A percentile compares a stretch with the other conserved stretches of the same genome.
These are phyloP conservation scores for Tetragonia tetragonoides DNA, from an alignment of 148 eudicot species.

Conservation along the genomic window DNA sequence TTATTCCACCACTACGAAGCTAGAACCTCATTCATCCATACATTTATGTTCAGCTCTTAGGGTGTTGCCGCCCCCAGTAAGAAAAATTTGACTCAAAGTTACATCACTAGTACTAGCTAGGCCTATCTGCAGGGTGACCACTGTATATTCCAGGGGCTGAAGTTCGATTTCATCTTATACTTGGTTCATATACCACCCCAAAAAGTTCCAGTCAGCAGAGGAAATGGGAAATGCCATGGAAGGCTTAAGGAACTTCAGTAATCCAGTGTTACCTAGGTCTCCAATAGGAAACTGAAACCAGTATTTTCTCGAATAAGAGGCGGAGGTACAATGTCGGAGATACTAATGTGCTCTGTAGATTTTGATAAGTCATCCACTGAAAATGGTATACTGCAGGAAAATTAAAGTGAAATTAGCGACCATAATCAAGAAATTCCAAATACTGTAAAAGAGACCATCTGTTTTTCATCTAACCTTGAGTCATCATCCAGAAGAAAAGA, in stretches of 20 bases:
- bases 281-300: conserved; percentile 68
- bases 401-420: conserved; percentile 10
- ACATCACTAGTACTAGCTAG: background rate
- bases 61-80: background rate
- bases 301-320: conserved; percentile 79
- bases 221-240: conserved; percentile 8
- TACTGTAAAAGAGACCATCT: background rate
- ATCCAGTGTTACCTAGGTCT: conserved; percentile 15
- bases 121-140: background rate
- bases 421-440: background rate
- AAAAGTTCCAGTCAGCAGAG: conserved; percentile 6
- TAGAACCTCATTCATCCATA: background rate
- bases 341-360: conserved; percentile 68
- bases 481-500: conserved; percentile 87
- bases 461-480: conserved; percentile 52
- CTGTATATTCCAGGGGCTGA: conserved; percentile 15
- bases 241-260: background rate
- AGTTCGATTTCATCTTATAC: background rate
- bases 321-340: conserved; percentile 76
- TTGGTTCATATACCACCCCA: background rate
- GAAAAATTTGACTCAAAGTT: background rate
- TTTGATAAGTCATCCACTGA: conserved; percentile 78
- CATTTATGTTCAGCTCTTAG: background rate
- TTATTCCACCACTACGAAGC: background rate
- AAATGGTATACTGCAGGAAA: conserved; percentile 74